Evolutionary conservation across 139 green algal genomes (phyloP).

Genomic region (Volvox reticuliferus): DNA sequence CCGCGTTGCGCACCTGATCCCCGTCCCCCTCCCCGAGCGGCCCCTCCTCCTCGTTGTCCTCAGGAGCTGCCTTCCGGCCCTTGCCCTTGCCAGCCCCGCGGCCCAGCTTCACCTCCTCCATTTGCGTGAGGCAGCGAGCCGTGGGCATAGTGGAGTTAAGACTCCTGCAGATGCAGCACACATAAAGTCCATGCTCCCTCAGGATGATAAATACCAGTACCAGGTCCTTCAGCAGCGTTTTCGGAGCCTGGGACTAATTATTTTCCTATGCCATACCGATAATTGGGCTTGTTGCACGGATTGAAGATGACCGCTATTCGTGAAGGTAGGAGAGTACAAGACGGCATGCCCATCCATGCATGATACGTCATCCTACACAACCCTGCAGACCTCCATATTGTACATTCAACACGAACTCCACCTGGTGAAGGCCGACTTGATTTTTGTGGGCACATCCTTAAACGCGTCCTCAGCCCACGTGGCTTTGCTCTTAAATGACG

Average conservation of each 20-base stretch:
- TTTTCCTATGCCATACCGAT: no score
- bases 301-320: no score
- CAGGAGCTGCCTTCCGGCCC: conserved; percentile 36
- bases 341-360: no score
- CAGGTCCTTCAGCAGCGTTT: no score
- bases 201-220: no score
- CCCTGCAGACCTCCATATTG: no score
- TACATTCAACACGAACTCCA: background rate
- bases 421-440: conserved; percentile 90
- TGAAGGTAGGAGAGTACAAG: no score
- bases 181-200: no score
- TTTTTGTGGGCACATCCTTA: conserved; percentile 75
- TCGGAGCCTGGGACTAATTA: no score
- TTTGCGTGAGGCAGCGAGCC: conserved; percentile 53
- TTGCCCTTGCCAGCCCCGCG: conserved; percentile 38
- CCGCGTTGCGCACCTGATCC: background rate
- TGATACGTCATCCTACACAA: no score
- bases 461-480: conserved; percentile 83
- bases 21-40: conserved; percentile 14
- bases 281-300: no score
- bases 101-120: conserved; percentile 65
- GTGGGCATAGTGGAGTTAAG: conserved; percentile 58
- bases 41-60: conserved; percentile 53
- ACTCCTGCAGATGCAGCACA: conserved; percentile 35
- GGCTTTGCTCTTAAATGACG: conserved; percentile 88